Evolutionary conservation across 2,329 filamentous ascomycete genomes (phyloP), one percentile per base, ranked within the genome.

Genomic region (Iodosphaeria phyllophila): DNA sequence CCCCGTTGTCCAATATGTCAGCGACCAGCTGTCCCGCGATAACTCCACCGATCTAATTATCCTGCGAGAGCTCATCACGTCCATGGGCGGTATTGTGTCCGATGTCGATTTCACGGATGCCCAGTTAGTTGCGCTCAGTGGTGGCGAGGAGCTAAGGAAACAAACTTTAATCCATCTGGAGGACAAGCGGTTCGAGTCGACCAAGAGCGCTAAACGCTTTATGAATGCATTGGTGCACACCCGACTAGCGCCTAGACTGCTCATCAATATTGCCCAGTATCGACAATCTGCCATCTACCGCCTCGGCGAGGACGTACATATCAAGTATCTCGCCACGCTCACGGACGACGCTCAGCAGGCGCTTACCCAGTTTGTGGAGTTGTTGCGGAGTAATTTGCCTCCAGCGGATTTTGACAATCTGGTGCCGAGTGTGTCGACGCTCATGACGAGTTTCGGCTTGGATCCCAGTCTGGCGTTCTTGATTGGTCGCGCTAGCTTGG

Each of bases 1-100:
- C 0, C 86, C 89, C 0, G 67, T 98, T 11, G 58, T 98, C 25
- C 78, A 84, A 46, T 95, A 93, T 44, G 78, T 95, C 34, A 75
- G 80, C 23, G 64, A 80, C 31, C 83, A 93, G 44, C 64, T 98
- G 5, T 65, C 72, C 24, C 64, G 64, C 24, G 77, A 84, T 33
- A 91, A 92, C 37, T 76, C 83, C 1, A 91, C 79, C 7, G 84
- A 95, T 45, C 60, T 98, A 17, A 80, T 92, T 33, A 79, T 98
- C 31, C 56, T 98, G 20, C 78, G 89, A 42, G 82, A 95, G 41
- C 65, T 98, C 31, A 76, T 95, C 25, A 71, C 72, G 18, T 79
- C 78, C 3, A 95, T 98, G 89, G 82, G 80, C 11, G 91, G 91
- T 22, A 84, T 98, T 30, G 74, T 86, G 8, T 73, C 84, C 4